phyloP scores from a whole-genome alignment of 371 early-diverging fungal genomes.

The Mucor ambiguus region DNA sequence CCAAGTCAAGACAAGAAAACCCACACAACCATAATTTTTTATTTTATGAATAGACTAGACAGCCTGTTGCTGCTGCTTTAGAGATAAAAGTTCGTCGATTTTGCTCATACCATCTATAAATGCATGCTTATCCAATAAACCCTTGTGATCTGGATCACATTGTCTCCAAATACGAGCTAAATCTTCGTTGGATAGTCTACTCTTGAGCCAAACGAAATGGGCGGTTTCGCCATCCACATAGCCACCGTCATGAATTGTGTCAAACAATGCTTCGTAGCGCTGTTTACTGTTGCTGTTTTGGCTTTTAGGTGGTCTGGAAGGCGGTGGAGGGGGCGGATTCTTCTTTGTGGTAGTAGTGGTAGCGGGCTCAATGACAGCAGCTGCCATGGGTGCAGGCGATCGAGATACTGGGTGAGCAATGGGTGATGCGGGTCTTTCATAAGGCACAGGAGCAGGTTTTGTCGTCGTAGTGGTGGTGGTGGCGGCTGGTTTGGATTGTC shows the following conservation, averaged over 20 bases:
- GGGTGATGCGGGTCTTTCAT: not conserved
- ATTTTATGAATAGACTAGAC: not conserved
- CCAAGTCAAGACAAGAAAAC: slow-evolving; percentile 53
- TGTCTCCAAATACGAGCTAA: slow-evolving; percentile 48
- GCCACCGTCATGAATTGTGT: slow-evolving; percentile 41
- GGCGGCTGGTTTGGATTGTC: not conserved
- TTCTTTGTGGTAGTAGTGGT: slow-evolving; percentile 17
- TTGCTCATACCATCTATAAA: slow-evolving; percentile 52
- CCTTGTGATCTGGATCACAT: slow-evolving; percentile 41
- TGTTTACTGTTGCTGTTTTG: slow-evolving; percentile 5
- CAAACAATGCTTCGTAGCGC: slow-evolving; percentile 45
- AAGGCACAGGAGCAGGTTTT: not conserved
- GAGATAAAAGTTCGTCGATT: slow-evolving; percentile 38
- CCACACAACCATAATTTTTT: not conserved
- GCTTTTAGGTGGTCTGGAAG: slow-evolving; percentile 30
- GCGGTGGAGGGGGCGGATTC: slow-evolving; percentile 43
- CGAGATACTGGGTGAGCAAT: not conserved
- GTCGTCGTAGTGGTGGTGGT: too few species aligned
- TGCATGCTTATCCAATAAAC: slow-evolving; percentile 41
- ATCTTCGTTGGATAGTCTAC: slow-evolving; percentile 32
- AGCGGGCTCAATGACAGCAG: not conserved
- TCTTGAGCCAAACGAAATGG: slow-evolving; percentile 38
- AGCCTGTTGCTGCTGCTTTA: slow-evolving; percentile 10
- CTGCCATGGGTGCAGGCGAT: not conserved
- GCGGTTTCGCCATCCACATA: slow-evolving; percentile 43